Conservation (phyloP, 2,329 filamentous ascomycete species). For the Zymoseptoria brevis region DNA sequence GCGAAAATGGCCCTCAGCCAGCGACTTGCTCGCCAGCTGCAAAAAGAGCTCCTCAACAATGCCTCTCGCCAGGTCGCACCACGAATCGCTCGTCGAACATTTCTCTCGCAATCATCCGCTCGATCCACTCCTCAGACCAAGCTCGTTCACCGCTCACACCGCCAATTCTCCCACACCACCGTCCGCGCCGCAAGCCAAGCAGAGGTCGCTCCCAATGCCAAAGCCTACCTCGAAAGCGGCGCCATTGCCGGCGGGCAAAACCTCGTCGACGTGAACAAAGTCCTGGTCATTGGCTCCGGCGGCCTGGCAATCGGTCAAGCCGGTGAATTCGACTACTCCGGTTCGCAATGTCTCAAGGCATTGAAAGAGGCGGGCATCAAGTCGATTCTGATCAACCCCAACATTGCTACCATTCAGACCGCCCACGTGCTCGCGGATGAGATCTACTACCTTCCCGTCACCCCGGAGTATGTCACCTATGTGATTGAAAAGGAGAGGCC, state of each 20-base stretch:
- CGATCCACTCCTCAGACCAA: slow-evolving; percentile 13
- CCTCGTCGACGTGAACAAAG: slow-evolving; percentile 88
- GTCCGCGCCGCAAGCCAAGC: slow-evolving; percentile 31
- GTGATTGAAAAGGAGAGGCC: slow-evolving; percentile 94
- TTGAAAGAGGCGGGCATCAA: slow-evolving; percentile 88
- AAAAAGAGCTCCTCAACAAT: slow-evolving; percentile 22
- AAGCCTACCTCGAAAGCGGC: slow-evolving; percentile 84
- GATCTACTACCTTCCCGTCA: slow-evolving; percentile 96
- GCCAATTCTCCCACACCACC: slow-evolving; percentile 22
- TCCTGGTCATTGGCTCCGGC: slow-evolving; percentile 90
- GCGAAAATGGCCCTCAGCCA: slow-evolving; percentile 27
- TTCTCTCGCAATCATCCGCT: slow-evolving; percentile 18
- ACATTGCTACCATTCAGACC: slow-evolving; percentile 97
- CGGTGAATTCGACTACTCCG: slow-evolving; percentile 97
- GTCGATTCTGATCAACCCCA: slow-evolving; percentile 93
- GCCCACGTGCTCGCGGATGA: slow-evolving; percentile 93
- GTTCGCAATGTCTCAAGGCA: slow-evolving; percentile 92
- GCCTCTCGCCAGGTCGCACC: slow-evolving; percentile 17
- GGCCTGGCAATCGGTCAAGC: slow-evolving; percentile 95
- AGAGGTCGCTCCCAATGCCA: slow-evolving; percentile 68
- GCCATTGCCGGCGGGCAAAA: slow-evolving; percentile 69
- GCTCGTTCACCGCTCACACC: slow-evolving; percentile 14
- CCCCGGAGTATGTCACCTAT: slow-evolving; percentile 93
- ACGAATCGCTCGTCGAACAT: slow-evolving; percentile 22
- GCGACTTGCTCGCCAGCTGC: slow-evolving; percentile 26